phyloP scores from a whole-genome alignment of 805 yeast genomes.

The Candida awuae region DNA sequence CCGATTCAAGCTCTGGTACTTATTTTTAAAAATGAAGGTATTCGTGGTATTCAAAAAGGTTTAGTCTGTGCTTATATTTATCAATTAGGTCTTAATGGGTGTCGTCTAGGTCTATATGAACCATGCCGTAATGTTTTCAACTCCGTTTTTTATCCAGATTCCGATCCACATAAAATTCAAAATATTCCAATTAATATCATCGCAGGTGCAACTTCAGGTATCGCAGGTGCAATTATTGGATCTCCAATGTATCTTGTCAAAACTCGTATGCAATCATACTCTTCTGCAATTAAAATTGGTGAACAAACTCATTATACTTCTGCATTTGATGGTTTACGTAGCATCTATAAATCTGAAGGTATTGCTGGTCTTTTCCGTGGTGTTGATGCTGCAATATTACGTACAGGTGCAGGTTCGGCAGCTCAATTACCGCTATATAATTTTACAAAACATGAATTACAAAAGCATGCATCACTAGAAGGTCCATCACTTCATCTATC shows the following conservation, averaged over 20 bases:
- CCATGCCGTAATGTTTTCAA: constrained; percentile 66
- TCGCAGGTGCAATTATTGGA: constrained; percentile 81
- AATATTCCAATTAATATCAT: constrained; percentile 53
- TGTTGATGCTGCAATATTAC: constrained; percentile 84
- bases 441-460: constrained; percentile 57
- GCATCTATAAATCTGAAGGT: constrained; percentile 63
- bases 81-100: constrained; percentile 88
- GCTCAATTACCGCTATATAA: constrained; percentile 91
- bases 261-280: constrained; percentile 94
- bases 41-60: constrained; percentile 85
- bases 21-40: constrained; percentile 74
- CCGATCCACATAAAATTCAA: constrained; percentile 42
- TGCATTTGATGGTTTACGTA: constrained; percentile 56
- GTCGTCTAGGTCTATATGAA: constrained; percentile 90
- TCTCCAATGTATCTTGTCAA: constrained; percentile 89
- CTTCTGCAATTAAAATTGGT: constrained; percentile 60
- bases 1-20: constrained; percentile 75
- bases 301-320: constrained; percentile 84
- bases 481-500: constrained; percentile 65
- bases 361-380: constrained; percentile 77
- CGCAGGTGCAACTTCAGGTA: constrained; percentile 80
- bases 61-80: constrained; percentile 81
- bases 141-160: constrained; percentile 41
- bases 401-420: constrained; percentile 94
- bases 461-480: constrained; percentile 44